These are phyloP conservation scores for Talaromyces pinophilus DNA, from an alignment of 2,329 filamentous ascomycete species.

Conservation along the genomic window DNA sequence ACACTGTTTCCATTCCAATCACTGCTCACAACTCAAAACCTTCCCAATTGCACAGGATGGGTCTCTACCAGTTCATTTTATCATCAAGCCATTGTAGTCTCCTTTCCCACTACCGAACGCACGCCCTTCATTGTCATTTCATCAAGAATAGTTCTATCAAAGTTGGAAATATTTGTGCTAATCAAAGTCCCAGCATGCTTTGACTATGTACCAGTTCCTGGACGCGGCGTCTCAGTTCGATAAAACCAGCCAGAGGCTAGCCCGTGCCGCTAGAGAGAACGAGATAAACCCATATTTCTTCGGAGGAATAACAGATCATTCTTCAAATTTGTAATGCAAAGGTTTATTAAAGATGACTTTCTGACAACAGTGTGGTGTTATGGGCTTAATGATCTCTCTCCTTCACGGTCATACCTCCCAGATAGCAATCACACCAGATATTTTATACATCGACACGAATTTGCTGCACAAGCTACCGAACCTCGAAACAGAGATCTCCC, in stretches of 20 bases:
- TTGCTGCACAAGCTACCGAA: too few species aligned
- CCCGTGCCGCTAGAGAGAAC: background rate
- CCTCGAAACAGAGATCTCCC: too few species aligned
- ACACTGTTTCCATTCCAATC: too few species aligned
- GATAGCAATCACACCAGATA: background rate
- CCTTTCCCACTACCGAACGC: too few species aligned
- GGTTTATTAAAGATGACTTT: background rate
- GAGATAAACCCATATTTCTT: background rate
- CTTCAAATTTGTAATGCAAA: background rate
- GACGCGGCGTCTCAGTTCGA: background rate
- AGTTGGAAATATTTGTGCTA: background rate
- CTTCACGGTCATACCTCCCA: background rate
- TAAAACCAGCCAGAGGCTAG: background rate
- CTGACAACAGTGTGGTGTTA: background rate
- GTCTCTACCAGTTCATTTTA: too few species aligned
- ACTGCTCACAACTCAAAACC: too few species aligned
- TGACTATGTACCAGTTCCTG: background rate
- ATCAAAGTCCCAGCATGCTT: background rate
- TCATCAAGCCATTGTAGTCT: too few species aligned
- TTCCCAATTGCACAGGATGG: too few species aligned
- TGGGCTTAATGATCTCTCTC: background rate
- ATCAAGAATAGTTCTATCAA: background rate
- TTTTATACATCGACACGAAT: background rate
- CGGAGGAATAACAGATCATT: background rate
- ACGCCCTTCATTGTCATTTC: too few species aligned